Evolutionary conservation across 768 basidiomycete species (phyloP).

Genomic region (Dacryopinax primogenitus): DNA sequence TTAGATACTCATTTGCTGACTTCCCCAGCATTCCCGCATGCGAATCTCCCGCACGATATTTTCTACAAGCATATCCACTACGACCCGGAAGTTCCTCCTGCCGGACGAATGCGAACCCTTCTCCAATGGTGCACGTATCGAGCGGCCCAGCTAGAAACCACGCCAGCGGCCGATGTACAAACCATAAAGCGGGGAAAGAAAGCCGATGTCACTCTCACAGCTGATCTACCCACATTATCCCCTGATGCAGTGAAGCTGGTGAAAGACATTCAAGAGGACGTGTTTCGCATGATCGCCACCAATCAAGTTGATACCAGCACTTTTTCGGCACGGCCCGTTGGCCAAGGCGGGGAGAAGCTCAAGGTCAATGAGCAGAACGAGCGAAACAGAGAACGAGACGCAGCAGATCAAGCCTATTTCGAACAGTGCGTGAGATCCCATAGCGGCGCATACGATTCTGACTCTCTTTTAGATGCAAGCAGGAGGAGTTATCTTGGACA

Average conservation of each 20-base stretch:
- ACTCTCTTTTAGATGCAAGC: not conserved
- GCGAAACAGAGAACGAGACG: not conserved
- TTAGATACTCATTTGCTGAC: not conserved
- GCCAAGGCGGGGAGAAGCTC: not conserved
- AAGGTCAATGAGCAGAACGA: not conserved
- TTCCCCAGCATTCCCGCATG: not conserved
- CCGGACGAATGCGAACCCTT: not conserved
- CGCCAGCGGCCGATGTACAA: not conserved
- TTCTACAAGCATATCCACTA: constrained; percentile 1
- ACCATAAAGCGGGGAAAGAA: not conserved
- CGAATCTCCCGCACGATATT: not conserved
- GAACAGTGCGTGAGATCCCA: not conserved
- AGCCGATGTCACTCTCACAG: not conserved
- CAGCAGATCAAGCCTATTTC: not conserved
- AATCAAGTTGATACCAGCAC: not conserved
- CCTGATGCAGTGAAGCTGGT: not conserved
- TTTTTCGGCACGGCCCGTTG: not conserved
- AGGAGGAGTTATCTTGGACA: not conserved
- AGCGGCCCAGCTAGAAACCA: not conserved
- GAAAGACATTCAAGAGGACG: not conserved
- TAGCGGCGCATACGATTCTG: not conserved
- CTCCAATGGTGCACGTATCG: not conserved
- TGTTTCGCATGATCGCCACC: not conserved
- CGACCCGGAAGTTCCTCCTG: not conserved
- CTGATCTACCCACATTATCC: not conserved